Conservation (phyloP, 257 asterid genomes). For the Handroanthus guayacan region DNA sequence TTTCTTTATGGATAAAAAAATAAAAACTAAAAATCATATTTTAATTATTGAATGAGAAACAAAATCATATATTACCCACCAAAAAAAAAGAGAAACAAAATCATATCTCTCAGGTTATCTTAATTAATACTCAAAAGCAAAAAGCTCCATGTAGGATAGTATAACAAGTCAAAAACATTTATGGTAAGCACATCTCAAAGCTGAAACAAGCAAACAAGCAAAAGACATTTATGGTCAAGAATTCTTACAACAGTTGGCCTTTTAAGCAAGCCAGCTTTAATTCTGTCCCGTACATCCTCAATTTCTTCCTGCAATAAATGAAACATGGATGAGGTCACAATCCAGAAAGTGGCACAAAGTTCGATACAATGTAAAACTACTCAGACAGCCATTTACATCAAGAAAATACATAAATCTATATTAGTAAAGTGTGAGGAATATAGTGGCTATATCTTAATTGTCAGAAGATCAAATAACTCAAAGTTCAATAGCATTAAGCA, state of each 20-base stretch:
- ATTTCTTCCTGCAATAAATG: slow-evolving; percentile 77
- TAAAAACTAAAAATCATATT: neutral
- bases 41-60: slow-evolving; percentile 9
- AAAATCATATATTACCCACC: slow-evolving; percentile 28
- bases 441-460: neutral
- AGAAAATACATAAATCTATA: slow-evolving; percentile 23
- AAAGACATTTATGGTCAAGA: slow-evolving; percentile 34
- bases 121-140: neutral
- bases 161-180: slow-evolving; percentile 19
- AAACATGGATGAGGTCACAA: slow-evolving; percentile 34
- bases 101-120: slow-evolving; percentile 18
- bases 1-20: neutral
- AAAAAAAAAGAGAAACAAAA: slow-evolving; percentile 1
- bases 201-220: slow-evolving; percentile 24
- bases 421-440: slow-evolving; percentile 30
- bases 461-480: slow-evolving; percentile 19
- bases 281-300: slow-evolving; percentile 71
- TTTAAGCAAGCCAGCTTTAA: slow-evolving; percentile 71
- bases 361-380: neutral
- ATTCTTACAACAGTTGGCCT: slow-evolving; percentile 72
- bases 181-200: neutral
- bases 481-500: slow-evolving; percentile 2
- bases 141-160: slow-evolving; percentile 15
- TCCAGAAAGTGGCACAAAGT: slow-evolving; percentile 11
- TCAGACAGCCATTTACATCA: slow-evolving; percentile 21